Evolutionary conservation across 768 basidiomycete genomes (phyloP).

Genomic region (Suillus placidus): DNA sequence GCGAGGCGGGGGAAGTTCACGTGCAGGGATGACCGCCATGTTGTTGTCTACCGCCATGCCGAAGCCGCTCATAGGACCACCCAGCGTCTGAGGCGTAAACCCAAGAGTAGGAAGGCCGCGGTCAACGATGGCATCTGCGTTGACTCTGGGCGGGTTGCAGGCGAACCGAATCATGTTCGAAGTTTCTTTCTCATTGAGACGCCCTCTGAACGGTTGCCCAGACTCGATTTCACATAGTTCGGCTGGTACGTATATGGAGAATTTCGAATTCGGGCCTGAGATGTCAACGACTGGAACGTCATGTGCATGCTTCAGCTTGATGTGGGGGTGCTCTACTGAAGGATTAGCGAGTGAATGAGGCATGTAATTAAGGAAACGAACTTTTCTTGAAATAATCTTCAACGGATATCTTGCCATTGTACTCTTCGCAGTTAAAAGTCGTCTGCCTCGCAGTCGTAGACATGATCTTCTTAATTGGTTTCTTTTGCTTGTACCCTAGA

Average conservation of each 20-base stretch:
- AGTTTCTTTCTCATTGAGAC: conserved; percentile 62
- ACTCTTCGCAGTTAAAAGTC: conserved; percentile 60
- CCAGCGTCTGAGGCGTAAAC: conserved; percentile 40
- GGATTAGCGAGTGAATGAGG: conserved; percentile 18
- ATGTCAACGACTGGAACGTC: conserved; percentile 63
- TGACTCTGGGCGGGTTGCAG: conserved; percentile 61
- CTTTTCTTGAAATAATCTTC: conserved; percentile 65
- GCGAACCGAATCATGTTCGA: conserved; percentile 72
- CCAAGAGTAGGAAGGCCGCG: conserved; percentile 63
- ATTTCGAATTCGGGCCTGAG: conserved; percentile 33
- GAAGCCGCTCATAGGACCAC: conserved; percentile 53
- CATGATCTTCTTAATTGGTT: conserved; percentile 45
- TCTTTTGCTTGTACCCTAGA: conserved; percentile 54
- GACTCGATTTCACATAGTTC: conserved; percentile 70
- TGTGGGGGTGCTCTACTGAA: conserved; percentile 56
- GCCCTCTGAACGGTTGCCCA: conserved; percentile 62
- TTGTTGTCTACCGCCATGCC: conserved; percentile 54
- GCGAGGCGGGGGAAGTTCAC: conserved; percentile 62
- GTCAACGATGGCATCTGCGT: conserved; percentile 58
- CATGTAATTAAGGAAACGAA: conserved; percentile 36
- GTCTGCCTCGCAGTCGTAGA: conserved; percentile 46
- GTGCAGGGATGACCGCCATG: conserved; percentile 67
- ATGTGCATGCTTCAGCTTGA: conserved; percentile 46
- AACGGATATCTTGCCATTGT: conserved; percentile 57
- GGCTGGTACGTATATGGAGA: conserved; percentile 54